Conservation (phyloP, 2,329 filamentous ascomycete genomes). For the Pezicula radicicola region DNA sequence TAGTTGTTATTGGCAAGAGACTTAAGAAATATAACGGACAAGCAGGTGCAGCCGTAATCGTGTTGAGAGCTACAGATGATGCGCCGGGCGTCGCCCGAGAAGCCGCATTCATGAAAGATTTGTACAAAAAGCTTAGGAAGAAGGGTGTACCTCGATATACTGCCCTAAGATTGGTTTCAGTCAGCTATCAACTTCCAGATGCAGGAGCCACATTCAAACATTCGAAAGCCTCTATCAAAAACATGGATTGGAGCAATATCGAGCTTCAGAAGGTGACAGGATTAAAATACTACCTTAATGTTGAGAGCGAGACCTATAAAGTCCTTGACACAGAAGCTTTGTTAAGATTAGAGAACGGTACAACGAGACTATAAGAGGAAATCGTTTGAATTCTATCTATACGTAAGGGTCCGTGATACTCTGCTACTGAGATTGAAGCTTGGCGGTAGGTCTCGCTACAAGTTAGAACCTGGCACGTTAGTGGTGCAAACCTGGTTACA, state of each 20-base stretch:
- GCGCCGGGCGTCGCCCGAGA: conserved; percentile 26
- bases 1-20: conserved; percentile 40
- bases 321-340: neutral
- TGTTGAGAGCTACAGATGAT: conserved; percentile 31
- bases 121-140: conserved; percentile 32
- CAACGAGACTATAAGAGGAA: too few relatives aligned
- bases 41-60: conserved; percentile 39
- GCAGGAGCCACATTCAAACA: conserved; percentile 43
- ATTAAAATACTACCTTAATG: conserved; percentile 36
- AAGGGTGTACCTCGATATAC: conserved; percentile 38
- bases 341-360: too few relatives aligned
- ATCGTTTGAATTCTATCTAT: too few relatives aligned
- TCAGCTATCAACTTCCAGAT: conserved; percentile 23
- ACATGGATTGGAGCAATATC: conserved; percentile 36
- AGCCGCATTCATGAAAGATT: conserved; percentile 28
- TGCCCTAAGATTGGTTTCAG: conserved; percentile 23
- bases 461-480: too few relatives aligned
- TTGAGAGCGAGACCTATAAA: conserved; percentile 32
- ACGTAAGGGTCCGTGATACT: too few relatives aligned
- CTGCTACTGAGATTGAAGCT: too few relatives aligned
- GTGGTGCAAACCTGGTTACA: too few relatives aligned
- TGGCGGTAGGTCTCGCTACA: too few relatives aligned
- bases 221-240: conserved; percentile 36
- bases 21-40: conserved; percentile 40
- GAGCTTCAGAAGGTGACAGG: conserved; percentile 21